Conservation (phyloP, 495 filamentous ascomycete genomes). For the Tuber magnatum region DNA sequence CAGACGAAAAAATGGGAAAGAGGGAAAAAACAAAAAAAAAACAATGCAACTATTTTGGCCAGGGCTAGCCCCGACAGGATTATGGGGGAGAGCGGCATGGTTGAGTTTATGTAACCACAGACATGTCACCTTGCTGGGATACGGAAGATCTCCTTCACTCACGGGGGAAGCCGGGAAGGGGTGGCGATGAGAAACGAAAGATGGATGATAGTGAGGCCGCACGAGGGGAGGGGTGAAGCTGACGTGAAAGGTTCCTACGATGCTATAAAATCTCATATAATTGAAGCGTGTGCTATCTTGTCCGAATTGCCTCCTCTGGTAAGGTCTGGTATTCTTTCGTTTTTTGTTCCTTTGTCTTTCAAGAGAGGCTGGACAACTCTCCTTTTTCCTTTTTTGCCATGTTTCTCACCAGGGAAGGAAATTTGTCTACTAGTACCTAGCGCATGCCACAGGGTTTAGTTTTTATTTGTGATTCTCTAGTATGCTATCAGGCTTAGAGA, state of each 20-base stretch:
- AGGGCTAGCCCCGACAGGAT: constrained; percentile 13
- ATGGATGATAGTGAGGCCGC: not conserved
- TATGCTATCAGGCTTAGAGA: not conserved
- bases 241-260: not conserved
- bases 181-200: not conserved
- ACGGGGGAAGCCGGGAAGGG: constrained; percentile 17
- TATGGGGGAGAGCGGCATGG: constrained; percentile 34
- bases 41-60: not conserved
- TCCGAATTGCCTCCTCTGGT: not conserved
- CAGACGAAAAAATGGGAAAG: not conserved
- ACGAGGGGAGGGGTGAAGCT: not conserved
- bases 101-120: constrained; percentile 35
- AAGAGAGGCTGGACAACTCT: not conserved
- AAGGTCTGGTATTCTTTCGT: not conserved
- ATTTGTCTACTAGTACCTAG: not conserved
- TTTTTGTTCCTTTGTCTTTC: too few species aligned
- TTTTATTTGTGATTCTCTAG: not conserved
- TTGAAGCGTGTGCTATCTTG: not conserved
- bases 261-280: not conserved
- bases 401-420: not conserved
- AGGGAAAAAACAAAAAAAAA: not conserved
- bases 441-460: not conserved
- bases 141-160: constrained; percentile 31
- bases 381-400: not conserved
- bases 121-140: constrained; percentile 36